Conservation (phyloP, 768 basidiomycete species). For the Lyophyllum shimeji region DNA sequence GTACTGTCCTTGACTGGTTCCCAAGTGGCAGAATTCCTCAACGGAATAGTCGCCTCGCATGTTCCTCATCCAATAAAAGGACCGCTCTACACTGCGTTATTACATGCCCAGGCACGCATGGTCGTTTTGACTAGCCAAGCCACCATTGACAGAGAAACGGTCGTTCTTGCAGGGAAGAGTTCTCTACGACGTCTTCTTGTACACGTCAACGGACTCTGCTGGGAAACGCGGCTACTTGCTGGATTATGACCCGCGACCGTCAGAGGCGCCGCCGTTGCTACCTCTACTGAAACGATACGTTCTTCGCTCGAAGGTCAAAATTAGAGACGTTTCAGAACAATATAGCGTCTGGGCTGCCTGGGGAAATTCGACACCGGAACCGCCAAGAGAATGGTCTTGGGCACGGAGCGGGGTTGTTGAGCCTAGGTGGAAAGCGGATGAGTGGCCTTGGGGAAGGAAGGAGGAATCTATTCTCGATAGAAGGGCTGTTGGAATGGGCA, state of each 20-base stretch:
- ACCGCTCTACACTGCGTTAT: slow-evolving; percentile 69
- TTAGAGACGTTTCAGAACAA: slow-evolving; percentile 74
- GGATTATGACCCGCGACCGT: slow-evolving; percentile 66
- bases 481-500: slow-evolving; percentile 78
- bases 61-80: slow-evolving; percentile 42
- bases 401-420: slow-evolving; percentile 78
- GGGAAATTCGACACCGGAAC: slow-evolving; percentile 43
- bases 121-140: slow-evolving; percentile 10
- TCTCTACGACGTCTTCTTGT: slow-evolving; percentile 86
- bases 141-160: slow-evolving; percentile 12
- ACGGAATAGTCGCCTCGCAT: slow-evolving; percentile 65
- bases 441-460: slow-evolving; percentile 62
- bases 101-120: slow-evolving; percentile 72
- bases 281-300: slow-evolving; percentile 81
- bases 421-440: slow-evolving; percentile 58
- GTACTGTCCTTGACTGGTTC: slow-evolving; percentile 78
- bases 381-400: slow-evolving; percentile 40
- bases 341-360: slow-evolving; percentile 85
- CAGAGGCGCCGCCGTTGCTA: slow-evolving; percentile 60
- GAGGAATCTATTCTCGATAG: slow-evolving; percentile 57
- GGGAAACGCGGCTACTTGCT: slow-evolving; percentile 59
- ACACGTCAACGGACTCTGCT: slow-evolving; percentile 48
- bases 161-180: slow-evolving; percentile 70
- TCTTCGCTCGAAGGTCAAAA: slow-evolving; percentile 85
- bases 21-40: slow-evolving; percentile 79